Conservation (phyloP, 257 asterid genomes). For the Avicennia marina region DNA sequence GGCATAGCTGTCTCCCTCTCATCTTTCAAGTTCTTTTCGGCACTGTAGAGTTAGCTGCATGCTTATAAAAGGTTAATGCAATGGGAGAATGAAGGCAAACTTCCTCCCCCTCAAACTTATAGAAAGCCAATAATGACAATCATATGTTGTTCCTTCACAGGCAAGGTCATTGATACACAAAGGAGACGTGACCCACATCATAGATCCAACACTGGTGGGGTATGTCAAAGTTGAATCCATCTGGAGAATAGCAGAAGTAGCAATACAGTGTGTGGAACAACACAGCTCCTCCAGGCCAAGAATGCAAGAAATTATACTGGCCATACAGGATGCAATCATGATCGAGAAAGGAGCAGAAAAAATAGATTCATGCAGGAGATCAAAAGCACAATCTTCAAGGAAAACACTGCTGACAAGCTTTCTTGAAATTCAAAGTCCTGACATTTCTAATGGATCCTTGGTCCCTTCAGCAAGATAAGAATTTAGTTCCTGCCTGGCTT, state of each 20-base stretch:
- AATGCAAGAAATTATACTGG: slow-evolving; percentile 84
- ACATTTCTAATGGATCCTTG: slow-evolving; percentile 67
- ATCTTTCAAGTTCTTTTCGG: too few relatives aligned
- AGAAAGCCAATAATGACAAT: too few relatives aligned
- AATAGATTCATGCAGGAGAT: slow-evolving; percentile 46
- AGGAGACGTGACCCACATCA: slow-evolving; percentile 85
- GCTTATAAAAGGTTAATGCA: too few relatives aligned
- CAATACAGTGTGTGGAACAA: slow-evolving; percentile 86
- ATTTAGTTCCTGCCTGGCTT: neutral
- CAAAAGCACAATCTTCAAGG: slow-evolving; percentile 74
- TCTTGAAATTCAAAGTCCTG: slow-evolving; percentile 92
- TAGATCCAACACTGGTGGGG: slow-evolving; percentile 66
- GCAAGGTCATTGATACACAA: slow-evolving; percentile 86
- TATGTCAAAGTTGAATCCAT: slow-evolving; percentile 69
- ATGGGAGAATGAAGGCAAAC: too few relatives aligned
- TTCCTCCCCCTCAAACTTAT: too few relatives aligned
- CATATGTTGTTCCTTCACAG: slow-evolving; percentile 27
- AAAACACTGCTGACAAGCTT: slow-evolving; percentile 88
- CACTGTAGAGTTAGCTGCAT: too few relatives aligned
- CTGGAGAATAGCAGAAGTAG: slow-evolving; percentile 92
- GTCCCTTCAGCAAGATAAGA: slow-evolving; percentile 76
- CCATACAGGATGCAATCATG: slow-evolving; percentile 81
- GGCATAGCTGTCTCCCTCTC: too few relatives aligned
- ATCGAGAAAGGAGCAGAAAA: slow-evolving; percentile 80
- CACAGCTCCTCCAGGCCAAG: slow-evolving; percentile 78